Evolutionary conservation across 176 grass and related monocot species (phyloP), one percentile per base, ranked within the genome.

Genomic region (Ampelocalamus luodianensis): DNA sequence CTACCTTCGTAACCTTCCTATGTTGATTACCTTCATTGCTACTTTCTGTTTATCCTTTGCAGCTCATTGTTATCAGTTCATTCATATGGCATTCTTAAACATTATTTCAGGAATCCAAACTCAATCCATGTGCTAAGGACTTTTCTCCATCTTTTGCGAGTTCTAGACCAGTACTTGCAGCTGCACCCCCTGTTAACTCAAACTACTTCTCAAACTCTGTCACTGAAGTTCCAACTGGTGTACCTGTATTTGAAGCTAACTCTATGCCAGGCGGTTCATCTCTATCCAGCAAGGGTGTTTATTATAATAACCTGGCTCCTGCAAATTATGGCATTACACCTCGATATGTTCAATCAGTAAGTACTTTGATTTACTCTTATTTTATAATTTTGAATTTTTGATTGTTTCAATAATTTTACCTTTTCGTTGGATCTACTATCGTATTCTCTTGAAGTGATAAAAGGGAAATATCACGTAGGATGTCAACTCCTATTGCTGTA

Each of bases 71-170:
- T 83, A 74, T 49, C 65, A 48, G 55, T 74, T 46, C n/a, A 62
- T 50, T 87, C 8, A 72, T 72, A 51, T 44, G 37, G 2, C n/a
- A 18, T 80, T 79, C 5, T 65, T 68, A 68, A 46, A 60, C 75
- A 88, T 61, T 82, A 53, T 92, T 92, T 66, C 93, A 98, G 96
- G 89, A 90, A 83, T 98, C 88, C 51, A 98, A 95, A 85, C 93
- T 98, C 83, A 98, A 95, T 81, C 93, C 96, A 85, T 80, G 74
- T 66, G 96, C 96, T 68, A 92, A 88, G 84, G 79, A 85, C 83
- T 98, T 98, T 27, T 92, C 93, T 79, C 96, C 96, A 83, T 93
- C 87, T 82, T 83, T 89, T 88, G 51, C 82, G 55, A 98, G 89
- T 85, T 77, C 79, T 70, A 93, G 81, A 83, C 85, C 79, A 34